These are phyloP conservation scores for Scheffersomyces titani DNA, from an alignment of 1,139 yeast genomes.

Conservation along the genomic window DNA sequence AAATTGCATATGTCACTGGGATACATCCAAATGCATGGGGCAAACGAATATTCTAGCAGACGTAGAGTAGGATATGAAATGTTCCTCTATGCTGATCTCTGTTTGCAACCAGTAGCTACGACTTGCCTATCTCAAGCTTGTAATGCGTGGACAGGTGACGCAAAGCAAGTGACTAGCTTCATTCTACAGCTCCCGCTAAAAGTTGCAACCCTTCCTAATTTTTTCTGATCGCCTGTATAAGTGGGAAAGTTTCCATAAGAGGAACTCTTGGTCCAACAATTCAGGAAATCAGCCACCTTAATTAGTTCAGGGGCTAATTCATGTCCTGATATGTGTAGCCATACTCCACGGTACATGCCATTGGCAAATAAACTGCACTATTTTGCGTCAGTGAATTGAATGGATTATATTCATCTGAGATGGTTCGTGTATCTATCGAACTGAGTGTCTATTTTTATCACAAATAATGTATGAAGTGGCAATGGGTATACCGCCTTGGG, in stretches of 20 bases:
- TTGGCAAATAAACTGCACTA: background rate
- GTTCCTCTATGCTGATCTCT: background rate
- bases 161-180: background rate
- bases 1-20: background rate
- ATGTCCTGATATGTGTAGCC: too few species aligned
- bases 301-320: background rate
- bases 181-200: background rate
- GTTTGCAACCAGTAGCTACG: background rate
- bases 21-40: background rate
- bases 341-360: background rate
- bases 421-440: background rate
- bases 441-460: background rate
- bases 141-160: background rate
- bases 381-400: background rate
- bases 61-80: background rate
- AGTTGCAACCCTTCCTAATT: background rate
- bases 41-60: background rate
- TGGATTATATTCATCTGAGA: background rate
- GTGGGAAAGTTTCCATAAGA: background rate
- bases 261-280: background rate
- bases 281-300: background rate
- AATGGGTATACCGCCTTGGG: background rate
- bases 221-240: background rate
- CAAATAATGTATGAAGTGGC: background rate
- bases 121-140: background rate